A percentile compares a stretch with the other conserved stretches of the same genome.
Evolutionary conservation across 1,284 basidiomycete species (phyloP).

Genomic region (Pseudozyma thailandica): DNA sequence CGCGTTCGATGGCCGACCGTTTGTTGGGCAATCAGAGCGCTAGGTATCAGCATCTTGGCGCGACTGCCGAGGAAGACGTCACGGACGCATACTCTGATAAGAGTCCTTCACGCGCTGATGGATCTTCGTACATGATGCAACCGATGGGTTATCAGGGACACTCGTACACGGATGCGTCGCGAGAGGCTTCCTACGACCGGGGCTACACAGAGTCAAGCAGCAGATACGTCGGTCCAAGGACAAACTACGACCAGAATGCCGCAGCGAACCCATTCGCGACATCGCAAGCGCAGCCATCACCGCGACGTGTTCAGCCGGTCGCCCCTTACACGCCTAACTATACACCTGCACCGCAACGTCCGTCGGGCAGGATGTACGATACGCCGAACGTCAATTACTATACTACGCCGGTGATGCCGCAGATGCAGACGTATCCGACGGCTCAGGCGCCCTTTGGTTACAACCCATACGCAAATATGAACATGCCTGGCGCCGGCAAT

Average conservation of each 20-base stretch:
- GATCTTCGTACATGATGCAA: background rate
- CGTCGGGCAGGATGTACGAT: conserved; percentile 35
- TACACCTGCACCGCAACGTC: conserved; percentile 9
- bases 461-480: background rate
- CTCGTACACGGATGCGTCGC: background rate
- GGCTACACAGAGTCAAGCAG: background rate
- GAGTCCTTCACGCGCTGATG: background rate
- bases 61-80: conserved; percentile 21
- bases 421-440: conserved; percentile 1
- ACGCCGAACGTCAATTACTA: conserved; percentile 43
- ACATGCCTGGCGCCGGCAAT: background rate
- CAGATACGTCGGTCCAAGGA: background rate
- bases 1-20: conserved; percentile 19
- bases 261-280: conserved; percentile 13
- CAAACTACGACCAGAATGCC: background rate
- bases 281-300: conserved; percentile 24
- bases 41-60: conserved; percentile 33
- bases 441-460: background rate
- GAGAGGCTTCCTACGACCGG: background rate
- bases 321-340: conserved; percentile 36
- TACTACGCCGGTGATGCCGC: conserved; percentile 24
- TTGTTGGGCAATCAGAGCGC: conserved; percentile 10
- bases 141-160: background rate
- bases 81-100: conserved; percentile 2
- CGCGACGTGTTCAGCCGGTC: conserved; percentile 15